Evolutionary conservation across 441 rosid genomes (phyloP).

Genomic region (Arabidopsis hybrid): DNA sequence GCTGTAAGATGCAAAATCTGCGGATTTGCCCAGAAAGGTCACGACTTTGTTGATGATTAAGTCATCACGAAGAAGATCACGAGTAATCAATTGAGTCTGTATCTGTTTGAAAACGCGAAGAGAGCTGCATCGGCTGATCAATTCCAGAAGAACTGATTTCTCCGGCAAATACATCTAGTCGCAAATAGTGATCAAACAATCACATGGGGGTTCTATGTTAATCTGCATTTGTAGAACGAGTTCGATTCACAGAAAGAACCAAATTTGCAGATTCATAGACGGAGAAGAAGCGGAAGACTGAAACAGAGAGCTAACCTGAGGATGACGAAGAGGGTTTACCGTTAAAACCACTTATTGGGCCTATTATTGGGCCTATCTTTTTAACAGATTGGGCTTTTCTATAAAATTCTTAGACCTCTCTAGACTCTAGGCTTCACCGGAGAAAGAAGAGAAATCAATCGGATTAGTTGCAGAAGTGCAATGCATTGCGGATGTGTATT

Average conservation of each 20-base stretch:
- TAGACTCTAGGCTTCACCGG: conserved; percentile 20
- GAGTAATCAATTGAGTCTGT: conserved; percentile 42
- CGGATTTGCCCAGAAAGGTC: conserved; percentile 48
- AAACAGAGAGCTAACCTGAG: neutral
- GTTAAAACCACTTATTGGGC: neutral
- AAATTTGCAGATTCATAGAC: conserved; percentile 21
- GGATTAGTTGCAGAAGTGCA: conserved; percentile 1
- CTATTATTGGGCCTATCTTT: neutral
- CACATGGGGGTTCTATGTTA: neutral
- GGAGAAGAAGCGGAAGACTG: conserved; percentile 12
- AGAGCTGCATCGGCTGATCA: conserved; percentile 40
- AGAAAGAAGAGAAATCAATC: conserved; percentile 19
- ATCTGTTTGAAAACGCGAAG: conserved; percentile 49
- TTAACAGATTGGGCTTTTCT: conserved; percentile 9
- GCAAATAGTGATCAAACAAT: neutral
- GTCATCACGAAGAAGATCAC: conserved; percentile 41
- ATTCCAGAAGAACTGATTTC: conserved; percentile 37
- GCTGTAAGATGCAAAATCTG: conserved; percentile 39
- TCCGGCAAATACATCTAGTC: conserved; percentile 27
- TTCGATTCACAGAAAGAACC: neutral
- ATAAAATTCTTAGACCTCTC: neutral
- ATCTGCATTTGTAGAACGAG: neutral
- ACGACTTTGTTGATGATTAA: conserved; percentile 39
- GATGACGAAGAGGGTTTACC: neutral
- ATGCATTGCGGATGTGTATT: conserved; percentile 40